Percentiles rank a stretch among this genome's conserved stretches.
phyloP scores from a whole-genome alignment of 225 moss, liverwort and hornwort species.

The Asterella californica region DNA sequence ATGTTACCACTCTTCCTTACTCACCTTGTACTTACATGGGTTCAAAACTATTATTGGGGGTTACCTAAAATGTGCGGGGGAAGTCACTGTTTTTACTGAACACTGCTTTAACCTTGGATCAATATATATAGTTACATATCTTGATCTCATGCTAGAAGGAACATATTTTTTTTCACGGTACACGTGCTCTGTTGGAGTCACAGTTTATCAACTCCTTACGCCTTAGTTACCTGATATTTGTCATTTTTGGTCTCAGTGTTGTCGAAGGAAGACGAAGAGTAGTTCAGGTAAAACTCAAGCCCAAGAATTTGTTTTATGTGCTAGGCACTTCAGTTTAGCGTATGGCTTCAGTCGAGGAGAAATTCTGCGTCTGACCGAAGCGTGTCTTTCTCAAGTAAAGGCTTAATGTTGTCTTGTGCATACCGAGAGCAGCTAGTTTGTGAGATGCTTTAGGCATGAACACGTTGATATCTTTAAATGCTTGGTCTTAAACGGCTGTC shows the following conservation, averaged over 20 bases:
- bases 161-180: not conserved
- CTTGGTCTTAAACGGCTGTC: not conserved
- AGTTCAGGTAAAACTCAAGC: constrained; percentile 44
- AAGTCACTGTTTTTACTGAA: too few species aligned
- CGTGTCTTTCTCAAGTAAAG: not conserved
- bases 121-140: not conserved
- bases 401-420: not conserved
- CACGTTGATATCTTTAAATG: not conserved
- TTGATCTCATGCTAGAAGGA: not conserved
- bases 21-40: too few species aligned
- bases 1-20: too few species aligned
- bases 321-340: not conserved
- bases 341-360: not conserved
- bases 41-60: too few species aligned
- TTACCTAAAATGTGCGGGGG: too few species aligned
- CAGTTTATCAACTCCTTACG: not conserved
- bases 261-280: constrained; percentile 51
- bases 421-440: not conserved
- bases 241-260: constrained; percentile 47
- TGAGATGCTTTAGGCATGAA: not conserved
- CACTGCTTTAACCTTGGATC: too few species aligned
- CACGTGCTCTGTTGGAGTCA: not conserved
- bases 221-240: not conserved
- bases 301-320: not conserved
- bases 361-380: not conserved